Percentiles rank a stretch among this genome's conserved stretches.
phyloP scores from a whole-genome alignment of 129 eudicot genomes.

The Artemisia tridentata region DNA sequence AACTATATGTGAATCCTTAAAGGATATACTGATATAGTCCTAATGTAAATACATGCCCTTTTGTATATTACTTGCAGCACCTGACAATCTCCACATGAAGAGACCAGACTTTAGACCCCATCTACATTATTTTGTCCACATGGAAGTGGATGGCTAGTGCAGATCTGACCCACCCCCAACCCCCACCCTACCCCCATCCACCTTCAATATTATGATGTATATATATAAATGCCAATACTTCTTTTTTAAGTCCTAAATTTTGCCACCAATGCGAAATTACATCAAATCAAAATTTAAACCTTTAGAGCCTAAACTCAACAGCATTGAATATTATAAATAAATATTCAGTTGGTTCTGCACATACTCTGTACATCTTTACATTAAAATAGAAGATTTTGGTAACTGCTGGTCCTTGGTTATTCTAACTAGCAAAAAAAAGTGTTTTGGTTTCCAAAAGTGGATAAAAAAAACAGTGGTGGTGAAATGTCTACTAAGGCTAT shows the following conservation, averaged over 20 bases:
- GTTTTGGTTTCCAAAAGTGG: slow-evolving; percentile 17
- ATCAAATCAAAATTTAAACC: slow-evolving; percentile 31
- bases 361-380: slow-evolving; percentile 39
- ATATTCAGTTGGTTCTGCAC: slow-evolving; percentile 31
- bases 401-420: slow-evolving; percentile 3
- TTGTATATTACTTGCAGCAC: slow-evolving; percentile 34
- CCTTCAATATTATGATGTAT: slow-evolving; percentile 23
- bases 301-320: slow-evolving; percentile 45
- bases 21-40: background rate
- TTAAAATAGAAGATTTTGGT: slow-evolving; percentile 9
- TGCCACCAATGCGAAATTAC: slow-evolving; percentile 28
- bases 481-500: slow-evolving; percentile 58
- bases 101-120: slow-evolving; percentile 51
- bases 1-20: background rate
- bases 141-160: slow-evolving; percentile 58
- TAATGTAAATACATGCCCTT: slow-evolving; percentile 38
- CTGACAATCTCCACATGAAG: slow-evolving; percentile 90
- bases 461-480: background rate
- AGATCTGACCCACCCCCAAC: slow-evolving; percentile 53
- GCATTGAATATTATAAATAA: slow-evolving; percentile 25
- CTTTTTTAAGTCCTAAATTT: slow-evolving; percentile 32
- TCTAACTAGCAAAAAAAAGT: slow-evolving; percentile 19
- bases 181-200: slow-evolving; percentile 28
- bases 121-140: slow-evolving; percentile 77
- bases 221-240: slow-evolving; percentile 35